Base-by-base conservation (phyloP, 140 eudicot genomes). In the Senecio squalidus region DNA sequence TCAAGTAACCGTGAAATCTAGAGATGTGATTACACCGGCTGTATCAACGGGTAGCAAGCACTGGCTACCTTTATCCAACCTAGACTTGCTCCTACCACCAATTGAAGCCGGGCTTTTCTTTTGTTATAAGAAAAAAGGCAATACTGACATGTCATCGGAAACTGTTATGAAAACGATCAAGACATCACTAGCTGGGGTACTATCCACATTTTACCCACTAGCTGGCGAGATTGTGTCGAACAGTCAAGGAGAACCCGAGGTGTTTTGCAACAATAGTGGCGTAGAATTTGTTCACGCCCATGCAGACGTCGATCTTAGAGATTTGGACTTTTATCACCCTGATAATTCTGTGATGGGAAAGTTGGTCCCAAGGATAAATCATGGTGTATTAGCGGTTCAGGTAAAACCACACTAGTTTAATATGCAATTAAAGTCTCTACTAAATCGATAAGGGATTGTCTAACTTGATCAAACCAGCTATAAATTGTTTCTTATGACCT, bases 201-300 rank as follows among this genome's bases (percentile, higher is more conserved):
- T 85, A 17, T 78, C 66, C 1, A 17, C 70, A 1, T 85, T 50
- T 73, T 82, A 79, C 54, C 75, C 84, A 2, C 70, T 85, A 0
- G 80, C 90, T 1, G 90, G 95, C 9, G 90, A 82, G 58, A 60
- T 85, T n/a, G 70, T 76, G 50, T 43, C 28, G 9, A 85, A 82
- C 73, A 15, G 21, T 21, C 41, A 34, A 14, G 84, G 78, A 1
- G 90, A 82, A 51, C 80, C 90, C 6, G 84, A 76, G 72, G 31
- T 85, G 29, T 45, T 70, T 0, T 79, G 84, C 49, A 79, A 82
- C 80, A 79, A 82, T 66, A 59, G 61, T 1, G 95, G 90, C n/a
- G 87, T 85, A 18, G 84, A 78, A 29, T 85, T 85, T 17, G 57
- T 73, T 3, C 62, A 70, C 9, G 84, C 84, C 1, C 62, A 11